Conservation (phyloP, 2,329 filamentous ascomycete species). For the Microthyrium microscopicum region DNA sequence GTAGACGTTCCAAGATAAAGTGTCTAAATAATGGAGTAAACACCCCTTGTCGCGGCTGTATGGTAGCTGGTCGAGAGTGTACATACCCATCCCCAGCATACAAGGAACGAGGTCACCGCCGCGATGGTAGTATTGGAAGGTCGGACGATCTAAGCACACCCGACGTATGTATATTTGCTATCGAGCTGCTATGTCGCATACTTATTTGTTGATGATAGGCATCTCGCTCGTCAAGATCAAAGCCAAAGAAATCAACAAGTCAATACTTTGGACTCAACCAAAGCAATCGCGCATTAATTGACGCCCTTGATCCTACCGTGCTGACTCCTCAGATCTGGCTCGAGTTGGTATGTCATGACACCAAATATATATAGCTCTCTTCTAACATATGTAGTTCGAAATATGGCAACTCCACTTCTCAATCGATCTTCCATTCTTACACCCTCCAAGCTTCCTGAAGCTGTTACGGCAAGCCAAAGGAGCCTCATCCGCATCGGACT, state of each 20-base stretch:
- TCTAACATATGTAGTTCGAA: constrained; percentile 30
- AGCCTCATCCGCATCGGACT: constrained; percentile 13
- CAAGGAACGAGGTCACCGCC: not conserved
- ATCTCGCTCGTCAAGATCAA: constrained; percentile 5
- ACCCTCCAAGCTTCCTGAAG: constrained; percentile 43
- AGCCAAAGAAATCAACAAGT: constrained; percentile 20
- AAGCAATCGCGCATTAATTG: constrained; percentile 30
- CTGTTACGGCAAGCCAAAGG: constrained; percentile 22
- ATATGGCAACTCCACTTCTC: constrained; percentile 57
- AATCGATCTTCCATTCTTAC: constrained; percentile 55
- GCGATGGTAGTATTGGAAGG: not conserved
- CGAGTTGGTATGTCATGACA: constrained; percentile 31
- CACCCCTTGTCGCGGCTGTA: constrained; percentile 58
- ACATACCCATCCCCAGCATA: constrained; percentile 37
- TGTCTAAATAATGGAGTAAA: constrained; percentile 64
- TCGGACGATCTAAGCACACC: not conserved
- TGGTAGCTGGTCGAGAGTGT: constrained; percentile 55
- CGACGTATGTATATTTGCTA: too few relatives aligned
- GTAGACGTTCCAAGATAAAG: constrained; percentile 70
- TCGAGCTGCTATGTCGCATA: not conserved
- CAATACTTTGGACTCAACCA: constrained; percentile 22
- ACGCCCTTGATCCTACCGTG: constrained; percentile 44
- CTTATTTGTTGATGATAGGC: not conserved
- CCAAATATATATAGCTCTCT: not conserved
- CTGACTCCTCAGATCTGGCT: constrained; percentile 51